Base-by-base conservation (phyloP, 1,139 yeast genomes). In the Hyphopichia khmerensis region DNA sequence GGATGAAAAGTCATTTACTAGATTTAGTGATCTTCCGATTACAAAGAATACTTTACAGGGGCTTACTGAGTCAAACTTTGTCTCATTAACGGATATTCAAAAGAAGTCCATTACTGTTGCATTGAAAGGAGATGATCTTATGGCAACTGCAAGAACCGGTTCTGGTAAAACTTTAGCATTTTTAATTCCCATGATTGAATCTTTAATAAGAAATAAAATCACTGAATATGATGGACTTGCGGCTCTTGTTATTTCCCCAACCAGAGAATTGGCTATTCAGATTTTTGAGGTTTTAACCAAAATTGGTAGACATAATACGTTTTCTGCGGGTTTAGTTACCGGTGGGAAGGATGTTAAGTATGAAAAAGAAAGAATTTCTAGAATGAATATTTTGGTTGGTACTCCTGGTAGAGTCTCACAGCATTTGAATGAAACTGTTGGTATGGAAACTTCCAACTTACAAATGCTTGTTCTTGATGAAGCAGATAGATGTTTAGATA, bases 331-430 rank as follows among this genome's bases (percentile, higher is more conserved):
- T 48, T 72, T 93, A 51, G 96, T 93, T 16, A 91, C 95, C 54
- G 99, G 99, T 45, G 99, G 99, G 41, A 91, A 93, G 60, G 97
- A 93, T 62, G 89, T 88, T 34, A 80, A 81, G 50, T 88, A 76
- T 50, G 99, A 93, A 63, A 82, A 82, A 53, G 97, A 90, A 43
- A 80, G 99, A 60, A 79, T 93, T 15, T 79, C 86, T 1, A 79
- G 80, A 55, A 84, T 93, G 68, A 93, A 93, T 61, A 87, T 93
- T 41, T 71, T 93, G 47, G 87, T 93, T 35, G 96, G 97, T 30
- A 93, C 99, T 0, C 99, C 99, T 0, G 99, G 99, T 1, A 77
- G 99, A 63, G 69, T 93, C 16, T 72, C 95, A 35, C 99, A 93
- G 60, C 99, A 93, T 64, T 79, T 95, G 80, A 96, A 93, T 60